Evolutionary conservation across 2,329 filamentous ascomycete species (phyloP).

Genomic region (Aspergillus japonicus): DNA sequence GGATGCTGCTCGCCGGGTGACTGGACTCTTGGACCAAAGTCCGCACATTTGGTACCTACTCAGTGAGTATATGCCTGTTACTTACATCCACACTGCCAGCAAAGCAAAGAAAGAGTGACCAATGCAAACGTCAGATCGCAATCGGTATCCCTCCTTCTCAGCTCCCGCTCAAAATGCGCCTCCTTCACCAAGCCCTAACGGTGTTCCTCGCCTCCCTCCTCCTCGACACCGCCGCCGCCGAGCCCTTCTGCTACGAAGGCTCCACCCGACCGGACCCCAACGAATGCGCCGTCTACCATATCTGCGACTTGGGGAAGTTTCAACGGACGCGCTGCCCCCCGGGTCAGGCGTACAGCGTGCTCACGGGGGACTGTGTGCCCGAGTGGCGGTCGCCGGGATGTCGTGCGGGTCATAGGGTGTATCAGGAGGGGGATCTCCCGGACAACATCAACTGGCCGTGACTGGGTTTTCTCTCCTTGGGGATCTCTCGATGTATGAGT

Average conservation of each 20-base stretch:
- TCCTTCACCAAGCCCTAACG: neutral
- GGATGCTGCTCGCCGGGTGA: too few relatives aligned
- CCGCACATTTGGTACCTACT: too few relatives aligned
- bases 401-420: neutral
- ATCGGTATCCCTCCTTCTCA: too few relatives aligned
- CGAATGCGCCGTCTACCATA: neutral
- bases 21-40: too few relatives aligned
- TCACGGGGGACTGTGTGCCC: neutral
- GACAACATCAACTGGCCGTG: neutral
- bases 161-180: neutral
- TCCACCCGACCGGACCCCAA: neutral
- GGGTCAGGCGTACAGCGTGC: neutral
- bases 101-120: too few relatives aligned
- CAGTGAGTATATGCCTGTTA: too few relatives aligned
- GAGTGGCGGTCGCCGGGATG: neutral
- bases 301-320: neutral
- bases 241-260: neutral
- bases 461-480: too few relatives aligned
- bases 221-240: neutral
- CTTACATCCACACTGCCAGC: too few relatives aligned
- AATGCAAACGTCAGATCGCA: too few relatives aligned
- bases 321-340: neutral
- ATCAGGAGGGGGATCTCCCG: neutral
- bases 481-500: too few relatives aligned
- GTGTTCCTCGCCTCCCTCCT: slow-evolving; percentile 2